phyloP scores from a whole-genome alignment of 768 basidiomycete genomes.

The Melanogaster broomeanus region DNA sequence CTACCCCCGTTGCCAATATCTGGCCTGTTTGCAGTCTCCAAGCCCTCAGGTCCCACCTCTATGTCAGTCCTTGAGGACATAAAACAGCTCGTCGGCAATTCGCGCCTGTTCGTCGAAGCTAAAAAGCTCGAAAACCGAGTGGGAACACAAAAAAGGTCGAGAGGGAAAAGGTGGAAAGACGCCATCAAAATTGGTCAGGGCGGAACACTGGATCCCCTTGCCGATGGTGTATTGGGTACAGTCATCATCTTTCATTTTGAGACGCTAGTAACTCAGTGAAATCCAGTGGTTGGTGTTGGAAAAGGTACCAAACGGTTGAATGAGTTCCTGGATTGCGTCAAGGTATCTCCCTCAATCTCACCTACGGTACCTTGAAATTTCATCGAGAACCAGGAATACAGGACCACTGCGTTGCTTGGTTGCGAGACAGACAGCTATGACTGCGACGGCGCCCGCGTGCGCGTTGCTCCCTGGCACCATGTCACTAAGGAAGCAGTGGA shows the following conservation, averaged over 20 bases:
- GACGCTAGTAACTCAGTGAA: constrained; percentile 1
- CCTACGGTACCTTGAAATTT: constrained; percentile 12
- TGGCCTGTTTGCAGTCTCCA: constrained; percentile 83
- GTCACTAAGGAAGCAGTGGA: constrained; percentile 80
- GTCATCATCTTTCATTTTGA: constrained; percentile 3
- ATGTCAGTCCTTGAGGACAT: constrained; percentile 89
- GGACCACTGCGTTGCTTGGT: constrained; percentile 86
- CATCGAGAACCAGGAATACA: constrained; percentile 70
- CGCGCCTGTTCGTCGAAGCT: constrained; percentile 72
- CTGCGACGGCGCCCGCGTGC: constrained; percentile 80
- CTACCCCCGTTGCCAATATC: constrained; percentile 63
- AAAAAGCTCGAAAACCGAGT: constrained; percentile 55
- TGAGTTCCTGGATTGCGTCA: constrained; percentile 85
- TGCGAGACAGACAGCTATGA: constrained; percentile 96
- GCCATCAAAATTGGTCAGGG: constrained; percentile 87
- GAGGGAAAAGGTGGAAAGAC: constrained; percentile 40
- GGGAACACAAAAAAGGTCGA: constrained; percentile 44
- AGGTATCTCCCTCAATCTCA: constrained; percentile 49
- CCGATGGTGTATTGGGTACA: constrained; percentile 91
- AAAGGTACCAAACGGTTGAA: constrained; percentile 86
- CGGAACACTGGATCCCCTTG: constrained; percentile 94
- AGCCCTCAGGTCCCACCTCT: constrained; percentile 91
- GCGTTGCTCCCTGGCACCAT: constrained; percentile 77
- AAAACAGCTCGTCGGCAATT: constrained; percentile 75
- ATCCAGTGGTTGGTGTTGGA: constrained; percentile 82